Evolutionary conservation across 75 land plant species (phyloP).

Genomic region (Cupressus sempervirens): DNA sequence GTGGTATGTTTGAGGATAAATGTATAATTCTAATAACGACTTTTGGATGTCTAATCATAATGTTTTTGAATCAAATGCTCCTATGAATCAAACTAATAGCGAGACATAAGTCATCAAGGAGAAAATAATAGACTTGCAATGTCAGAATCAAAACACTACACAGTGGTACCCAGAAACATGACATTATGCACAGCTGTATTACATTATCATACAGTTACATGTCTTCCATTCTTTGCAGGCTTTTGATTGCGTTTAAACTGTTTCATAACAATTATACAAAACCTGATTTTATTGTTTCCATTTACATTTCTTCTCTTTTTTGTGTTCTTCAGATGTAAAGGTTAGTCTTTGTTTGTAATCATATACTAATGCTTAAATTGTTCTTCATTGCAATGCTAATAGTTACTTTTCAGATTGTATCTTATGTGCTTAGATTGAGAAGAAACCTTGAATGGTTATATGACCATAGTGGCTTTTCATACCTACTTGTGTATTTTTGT

Average conservation of each 20-base stretch:
- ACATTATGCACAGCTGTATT: background rate
- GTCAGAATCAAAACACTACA: too few relatives aligned
- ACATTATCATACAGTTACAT: background rate
- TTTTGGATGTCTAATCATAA: too few relatives aligned
- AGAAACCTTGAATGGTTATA: background rate
- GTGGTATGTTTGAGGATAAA: too few relatives aligned
- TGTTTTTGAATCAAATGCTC: too few relatives aligned
- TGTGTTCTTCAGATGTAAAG: background rate
- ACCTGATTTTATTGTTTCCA: background rate
- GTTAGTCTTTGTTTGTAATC: background rate
- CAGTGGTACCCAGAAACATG: too few relatives aligned
- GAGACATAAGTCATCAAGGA: too few relatives aligned
- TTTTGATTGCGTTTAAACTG: background rate
- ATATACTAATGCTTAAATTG: background rate
- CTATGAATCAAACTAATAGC: too few relatives aligned
- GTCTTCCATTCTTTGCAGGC: background rate
- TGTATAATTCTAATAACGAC: too few relatives aligned
- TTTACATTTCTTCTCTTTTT: background rate
- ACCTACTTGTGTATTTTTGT: background rate
- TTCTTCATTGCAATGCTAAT: background rate
- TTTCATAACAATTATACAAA: background rate
- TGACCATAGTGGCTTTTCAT: background rate
- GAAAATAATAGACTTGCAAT: too few relatives aligned
- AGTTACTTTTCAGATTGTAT: background rate
- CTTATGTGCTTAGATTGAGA: background rate